These are phyloP conservation scores for Exophiala aquamarina DNA, from an alignment of 2,329 filamentous ascomycete species.

Conservation along the genomic window DNA sequence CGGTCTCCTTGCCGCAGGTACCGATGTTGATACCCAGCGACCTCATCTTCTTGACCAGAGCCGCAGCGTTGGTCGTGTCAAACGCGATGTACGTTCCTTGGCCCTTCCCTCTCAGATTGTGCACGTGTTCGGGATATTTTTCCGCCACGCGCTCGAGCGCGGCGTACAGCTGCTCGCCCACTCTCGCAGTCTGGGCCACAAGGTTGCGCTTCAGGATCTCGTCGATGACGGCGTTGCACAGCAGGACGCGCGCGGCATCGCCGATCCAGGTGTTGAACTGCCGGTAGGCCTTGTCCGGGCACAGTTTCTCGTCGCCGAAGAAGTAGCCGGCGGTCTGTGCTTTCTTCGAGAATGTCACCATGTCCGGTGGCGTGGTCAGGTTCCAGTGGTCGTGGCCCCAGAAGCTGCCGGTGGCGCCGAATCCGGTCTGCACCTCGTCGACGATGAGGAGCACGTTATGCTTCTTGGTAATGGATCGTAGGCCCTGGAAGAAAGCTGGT, in stretches of 20 bases:
- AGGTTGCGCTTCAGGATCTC: constrained; percentile 76
- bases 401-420: constrained; percentile 90
- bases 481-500: constrained; percentile 79
- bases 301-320: constrained; percentile 74
- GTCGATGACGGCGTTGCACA: constrained; percentile 82
- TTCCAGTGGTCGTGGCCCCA: constrained; percentile 97
- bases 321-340: constrained; percentile 93
- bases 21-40: constrained; percentile 79
- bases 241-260: constrained; percentile 77
- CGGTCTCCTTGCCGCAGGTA: constrained; percentile 70
- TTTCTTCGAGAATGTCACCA: constrained; percentile 95
- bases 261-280: constrained; percentile 99
- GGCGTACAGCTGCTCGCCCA: constrained; percentile 75
- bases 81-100: constrained; percentile 93
- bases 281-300: constrained; percentile 89
- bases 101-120: constrained; percentile 82
- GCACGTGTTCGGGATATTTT: constrained; percentile 74
- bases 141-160: constrained; percentile 67
- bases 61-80: constrained; percentile 52
- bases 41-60: constrained; percentile 74
- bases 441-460: constrained; percentile 70
- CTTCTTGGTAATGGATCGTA: constrained; percentile 75
- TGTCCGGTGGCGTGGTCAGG: constrained; percentile 75
- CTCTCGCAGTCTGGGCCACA: constrained; percentile 72
- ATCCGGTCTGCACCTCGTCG: constrained; percentile 90